Conservation (phyloP, 83 land plant species). For the Picea abies region DNA sequence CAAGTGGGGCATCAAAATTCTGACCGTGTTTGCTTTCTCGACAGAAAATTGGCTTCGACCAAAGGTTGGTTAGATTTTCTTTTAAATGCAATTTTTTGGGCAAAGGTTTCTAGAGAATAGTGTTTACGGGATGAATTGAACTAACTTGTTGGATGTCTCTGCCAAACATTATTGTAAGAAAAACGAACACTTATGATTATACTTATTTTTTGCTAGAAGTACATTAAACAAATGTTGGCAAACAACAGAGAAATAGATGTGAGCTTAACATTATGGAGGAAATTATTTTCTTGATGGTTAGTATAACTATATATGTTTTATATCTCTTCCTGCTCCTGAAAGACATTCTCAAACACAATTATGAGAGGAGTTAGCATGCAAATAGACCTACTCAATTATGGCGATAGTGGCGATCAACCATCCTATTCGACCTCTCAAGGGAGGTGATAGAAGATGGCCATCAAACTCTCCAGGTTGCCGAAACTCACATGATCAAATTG, state of each 20-base stretch:
- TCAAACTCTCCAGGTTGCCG: no score
- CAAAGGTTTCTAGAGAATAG: no score
- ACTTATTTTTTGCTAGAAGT: neutral
- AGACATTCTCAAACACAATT: no score
- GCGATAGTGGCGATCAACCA: no score
- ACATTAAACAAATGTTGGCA: neutral
- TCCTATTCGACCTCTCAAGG: no score
- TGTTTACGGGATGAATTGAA: no score
- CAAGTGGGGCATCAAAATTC: slow-evolving; percentile 62
- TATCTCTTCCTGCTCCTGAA: no score
- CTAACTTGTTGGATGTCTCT: neutral
- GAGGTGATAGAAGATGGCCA: no score
- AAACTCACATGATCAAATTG: no score
- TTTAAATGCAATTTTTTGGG: neutral
- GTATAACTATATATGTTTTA: no score
- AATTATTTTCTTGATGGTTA: neutral
- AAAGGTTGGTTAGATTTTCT: slow-evolving; percentile 30
- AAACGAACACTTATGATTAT: neutral
- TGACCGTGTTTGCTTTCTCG: slow-evolving; percentile 80
- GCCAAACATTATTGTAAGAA: neutral
- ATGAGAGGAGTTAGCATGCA: no score
- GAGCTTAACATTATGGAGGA: slow-evolving; percentile 7
- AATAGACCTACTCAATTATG: no score
- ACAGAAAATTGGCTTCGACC: slow-evolving; percentile 79
- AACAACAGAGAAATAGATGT: neutral